phyloP scores from a whole-genome alignment of 2,329 filamentous ascomycete genomes.

The Xylaria sp. region DNA sequence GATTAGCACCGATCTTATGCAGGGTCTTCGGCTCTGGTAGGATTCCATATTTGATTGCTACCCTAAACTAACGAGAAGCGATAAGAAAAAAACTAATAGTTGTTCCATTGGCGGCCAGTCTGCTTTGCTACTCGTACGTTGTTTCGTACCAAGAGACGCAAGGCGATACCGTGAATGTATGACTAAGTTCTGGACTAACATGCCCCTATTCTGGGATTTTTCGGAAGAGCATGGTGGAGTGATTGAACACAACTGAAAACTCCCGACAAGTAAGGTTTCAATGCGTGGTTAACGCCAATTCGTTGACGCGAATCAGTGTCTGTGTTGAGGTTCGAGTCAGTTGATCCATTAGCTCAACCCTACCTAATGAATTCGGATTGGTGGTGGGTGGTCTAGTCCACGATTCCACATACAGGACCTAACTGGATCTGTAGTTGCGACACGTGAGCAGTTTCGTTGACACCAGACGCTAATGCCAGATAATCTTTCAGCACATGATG shows the following conservation, averaged over 20 bases:
- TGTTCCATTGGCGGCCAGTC: too few relatives aligned
- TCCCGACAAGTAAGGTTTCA: not conserved
- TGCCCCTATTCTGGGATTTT: too few relatives aligned
- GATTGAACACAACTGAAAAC: too few relatives aligned
- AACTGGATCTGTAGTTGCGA: too few relatives aligned
- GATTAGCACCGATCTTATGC: not conserved
- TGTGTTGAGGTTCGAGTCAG: not conserved
- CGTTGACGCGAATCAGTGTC: not conserved
- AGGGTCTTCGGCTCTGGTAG: not conserved
- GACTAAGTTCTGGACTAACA: too few relatives aligned
- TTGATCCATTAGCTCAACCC: not conserved
- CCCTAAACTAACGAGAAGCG: not conserved
- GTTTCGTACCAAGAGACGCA: too few relatives aligned
- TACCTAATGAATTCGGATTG: not conserved
- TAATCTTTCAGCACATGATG: too few relatives aligned
- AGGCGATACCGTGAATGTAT: too few relatives aligned
- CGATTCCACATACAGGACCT: not conserved
- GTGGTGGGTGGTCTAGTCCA: not conserved
- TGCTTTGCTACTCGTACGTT: too few relatives aligned
- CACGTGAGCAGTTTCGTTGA: too few relatives aligned
- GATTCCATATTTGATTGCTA: not conserved
- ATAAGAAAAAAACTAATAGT: slow-evolving; percentile 3
- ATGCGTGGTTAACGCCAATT: slow-evolving; percentile 5
- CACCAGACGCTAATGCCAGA: too few relatives aligned
- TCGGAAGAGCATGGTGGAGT: too few relatives aligned